Base-by-base conservation (phyloP, 768 basidiomycete genomes). In the Boletus sp. region DNA sequence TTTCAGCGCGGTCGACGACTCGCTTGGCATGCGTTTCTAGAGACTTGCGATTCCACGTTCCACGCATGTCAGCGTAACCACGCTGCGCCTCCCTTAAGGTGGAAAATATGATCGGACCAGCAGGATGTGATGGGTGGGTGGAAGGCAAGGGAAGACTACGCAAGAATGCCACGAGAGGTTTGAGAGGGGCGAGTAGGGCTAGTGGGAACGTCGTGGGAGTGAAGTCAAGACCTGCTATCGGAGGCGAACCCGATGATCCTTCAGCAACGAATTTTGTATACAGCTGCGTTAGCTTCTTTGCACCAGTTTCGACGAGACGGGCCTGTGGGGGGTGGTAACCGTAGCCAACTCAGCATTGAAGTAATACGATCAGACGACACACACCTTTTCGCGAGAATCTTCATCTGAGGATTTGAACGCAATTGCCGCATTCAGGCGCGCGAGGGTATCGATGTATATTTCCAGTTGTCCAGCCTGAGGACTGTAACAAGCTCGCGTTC, bases 191-290 rank as follows among this genome's bases (percentile, higher is more conserved):
- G 15, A 83, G 74, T 9, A 87, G 67, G 5, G 76, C 72, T 0
- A 79, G 71, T 0, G 84, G 81, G 65, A 88, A 86, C 0, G 81
- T 79, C 7, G 75, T 70, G 39, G 78, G 75, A 25, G 76, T 71
- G 46, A 82, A 81, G 29, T 85, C 81, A 0, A 83, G 67, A 15
- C 83, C 83, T 14, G 84, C 80, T 37, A 78, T 75, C 0, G 83
- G 84, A 6, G 85, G 83, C n/a, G 79, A 76, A 29, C 89, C 89
- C 4, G 89, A 87, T 1, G 88, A 92, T 25, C 83, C 87, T 71
- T 91, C 90, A 3, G 91, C 90, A n/a, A 91, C 88, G 32, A 88
- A 77, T 62, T 89, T 90, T n/a, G 89, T 93, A 65, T 87, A 93
- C 13, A 91, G 71, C 61, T 90, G 89, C 0, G 84, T 79, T 10